Conservation (phyloP, 148 eudicot genomes). For the Rhododendron henanense region DNA sequence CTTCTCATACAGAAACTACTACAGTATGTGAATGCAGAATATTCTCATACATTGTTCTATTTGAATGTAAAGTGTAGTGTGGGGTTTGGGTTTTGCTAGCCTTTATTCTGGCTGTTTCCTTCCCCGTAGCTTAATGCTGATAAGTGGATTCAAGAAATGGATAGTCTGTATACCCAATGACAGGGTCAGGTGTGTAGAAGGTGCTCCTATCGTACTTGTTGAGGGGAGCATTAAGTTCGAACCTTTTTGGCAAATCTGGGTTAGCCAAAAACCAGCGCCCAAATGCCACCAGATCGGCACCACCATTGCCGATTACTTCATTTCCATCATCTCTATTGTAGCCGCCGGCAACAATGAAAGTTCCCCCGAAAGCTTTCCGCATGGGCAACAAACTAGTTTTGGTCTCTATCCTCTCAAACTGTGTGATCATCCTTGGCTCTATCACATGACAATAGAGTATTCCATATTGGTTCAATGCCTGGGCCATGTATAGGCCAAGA, state of each 20-base stretch:
- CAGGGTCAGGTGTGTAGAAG: slow-evolving; percentile 18
- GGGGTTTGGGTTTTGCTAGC: neutral
- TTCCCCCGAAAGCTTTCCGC: neutral
- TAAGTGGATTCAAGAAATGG: slow-evolving; percentile 10
- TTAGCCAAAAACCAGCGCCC: slow-evolving; percentile 13
- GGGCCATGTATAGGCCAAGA: slow-evolving; percentile 21
- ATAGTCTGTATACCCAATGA: slow-evolving; percentile 32
- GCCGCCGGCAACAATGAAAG: neutral
- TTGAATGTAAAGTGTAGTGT: neutral
- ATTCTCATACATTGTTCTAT: neutral
- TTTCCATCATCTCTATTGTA: neutral
- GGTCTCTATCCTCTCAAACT: neutral
- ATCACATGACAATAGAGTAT: slow-evolving; percentile 21
- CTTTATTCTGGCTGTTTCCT: neutral
- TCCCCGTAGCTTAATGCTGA: neutral
- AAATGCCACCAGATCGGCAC: neutral
- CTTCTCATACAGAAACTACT: neutral
- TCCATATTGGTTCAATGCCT: slow-evolving; percentile 14
- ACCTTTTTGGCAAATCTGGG: slow-evolving; percentile 18
- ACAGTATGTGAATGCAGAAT: neutral
- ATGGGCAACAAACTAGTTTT: neutral
- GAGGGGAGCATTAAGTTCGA: slow-evolving; percentile 23
- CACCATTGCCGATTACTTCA: neutral
- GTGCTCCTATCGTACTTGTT: slow-evolving; percentile 23
- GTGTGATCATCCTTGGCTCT: slow-evolving; percentile 20